phyloP scores from a whole-genome alignment of 441 rosid species.

The Euphorbia schlechtendalii region DNA sequence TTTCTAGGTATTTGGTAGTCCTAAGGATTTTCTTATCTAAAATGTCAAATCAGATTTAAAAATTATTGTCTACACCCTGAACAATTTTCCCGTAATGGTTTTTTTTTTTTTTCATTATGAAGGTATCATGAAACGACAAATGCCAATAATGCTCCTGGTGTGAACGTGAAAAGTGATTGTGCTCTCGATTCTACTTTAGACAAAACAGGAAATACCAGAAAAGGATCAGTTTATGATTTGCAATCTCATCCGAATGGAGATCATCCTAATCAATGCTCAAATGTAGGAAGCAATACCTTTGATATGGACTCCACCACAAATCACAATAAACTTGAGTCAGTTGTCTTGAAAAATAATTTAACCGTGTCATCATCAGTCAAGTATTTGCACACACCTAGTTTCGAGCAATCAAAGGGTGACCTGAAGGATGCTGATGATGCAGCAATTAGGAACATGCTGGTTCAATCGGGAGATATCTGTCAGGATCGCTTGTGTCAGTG shows the following conservation, averaged over 20 bases:
- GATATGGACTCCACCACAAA: constrained; percentile 45
- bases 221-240: constrained; percentile 23
- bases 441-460: constrained; percentile 12
- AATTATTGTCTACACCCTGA: neutral
- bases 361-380: no score
- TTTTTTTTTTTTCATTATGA: constrained; percentile 14
- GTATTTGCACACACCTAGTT: no score
- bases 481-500: constrained; percentile 30
- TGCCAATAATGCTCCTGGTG: constrained; percentile 31
- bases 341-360: constrained; percentile 30
- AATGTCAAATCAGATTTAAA: neutral
- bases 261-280: constrained; percentile 41
- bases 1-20: constrained; percentile 41
- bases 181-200: constrained; percentile 30
- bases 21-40: neutral
- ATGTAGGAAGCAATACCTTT: constrained; percentile 13
- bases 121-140: constrained; percentile 40
- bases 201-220: constrained; percentile 30
- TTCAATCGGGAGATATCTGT: constrained; percentile 24
- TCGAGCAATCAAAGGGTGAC: constrained; percentile 27
- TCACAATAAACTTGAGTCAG: constrained; percentile 25
- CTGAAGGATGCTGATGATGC: constrained; percentile 28
- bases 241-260: constrained; percentile 32
- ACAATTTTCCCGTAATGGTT: constrained; percentile 2
- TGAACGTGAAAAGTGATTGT: constrained; percentile 29